Evolutionary conservation across 2,329 filamentous ascomycete species (phyloP).

Genomic region (Rhexocercosporidium sp.): DNA sequence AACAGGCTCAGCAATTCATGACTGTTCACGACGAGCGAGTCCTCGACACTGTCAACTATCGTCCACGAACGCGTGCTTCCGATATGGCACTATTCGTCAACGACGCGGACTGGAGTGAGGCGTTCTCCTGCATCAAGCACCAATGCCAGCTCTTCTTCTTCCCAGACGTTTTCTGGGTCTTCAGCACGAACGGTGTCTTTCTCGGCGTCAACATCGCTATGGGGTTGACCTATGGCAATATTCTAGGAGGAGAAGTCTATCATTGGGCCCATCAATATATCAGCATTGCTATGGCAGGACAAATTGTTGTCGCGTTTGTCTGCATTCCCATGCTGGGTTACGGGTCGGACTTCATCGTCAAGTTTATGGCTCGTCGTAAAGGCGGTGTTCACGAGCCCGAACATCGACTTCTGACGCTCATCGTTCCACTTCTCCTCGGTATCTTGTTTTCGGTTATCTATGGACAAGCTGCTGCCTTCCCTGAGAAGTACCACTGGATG

Average conservation of each 20-base stretch:
- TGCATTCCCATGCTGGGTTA: constrained; percentile 33
- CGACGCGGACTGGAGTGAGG: constrained; percentile 12
- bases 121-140: constrained; percentile 31
- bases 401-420: constrained; percentile 39
- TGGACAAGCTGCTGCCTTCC: constrained; percentile 41
- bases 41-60: constrained; percentile 1
- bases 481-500: constrained; percentile 30
- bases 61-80: neutral
- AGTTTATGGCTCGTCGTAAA: constrained; percentile 46
- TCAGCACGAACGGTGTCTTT: constrained; percentile 47
- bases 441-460: constrained; percentile 42
- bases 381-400: constrained; percentile 42
- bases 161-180: constrained; percentile 50
- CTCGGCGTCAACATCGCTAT: constrained; percentile 51
- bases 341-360: constrained; percentile 42
- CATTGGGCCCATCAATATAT: constrained; percentile 37
- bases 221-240: constrained; percentile 47
- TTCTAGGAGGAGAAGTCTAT: constrained; percentile 42
- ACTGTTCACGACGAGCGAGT: neutral
- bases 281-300: constrained; percentile 35
- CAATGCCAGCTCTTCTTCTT: constrained; percentile 44
- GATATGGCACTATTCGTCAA: constrained; percentile 7
- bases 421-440: constrained; percentile 42
- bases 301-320: constrained; percentile 32
- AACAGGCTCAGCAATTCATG: neutral